Percentiles rank a stretch among this genome's conserved stretches.
phyloP scores from a whole-genome alignment of 192 early-diverging fungal species.

The Chytriomyces sp. region DNA sequence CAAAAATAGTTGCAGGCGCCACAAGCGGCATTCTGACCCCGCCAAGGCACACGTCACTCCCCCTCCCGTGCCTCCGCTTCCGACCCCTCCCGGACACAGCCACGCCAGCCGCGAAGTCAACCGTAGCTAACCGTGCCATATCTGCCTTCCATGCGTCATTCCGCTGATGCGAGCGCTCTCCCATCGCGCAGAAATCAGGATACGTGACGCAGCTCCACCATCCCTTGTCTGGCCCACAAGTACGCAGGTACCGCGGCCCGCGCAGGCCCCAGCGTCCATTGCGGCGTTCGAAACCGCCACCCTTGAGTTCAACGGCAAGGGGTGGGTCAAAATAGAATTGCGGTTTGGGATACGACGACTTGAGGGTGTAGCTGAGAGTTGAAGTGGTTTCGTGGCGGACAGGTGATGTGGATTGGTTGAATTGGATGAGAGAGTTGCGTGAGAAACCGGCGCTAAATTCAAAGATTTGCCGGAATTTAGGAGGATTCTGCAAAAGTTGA shows the following conservation, averaged over 20 bases:
- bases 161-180: too few relatives aligned
- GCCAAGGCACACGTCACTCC: background rate
- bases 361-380: background rate
- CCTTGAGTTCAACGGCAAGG: constrained; percentile 15
- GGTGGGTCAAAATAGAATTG: constrained; percentile 23
- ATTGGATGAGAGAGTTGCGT: background rate
- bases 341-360: background rate
- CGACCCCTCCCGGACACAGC: background rate
- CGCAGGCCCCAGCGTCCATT: constrained; percentile 16
- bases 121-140: background rate
- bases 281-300: constrained; percentile 18
- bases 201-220: constrained; percentile 10
- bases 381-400: background rate
- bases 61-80: background rate
- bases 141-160: background rate
- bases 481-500: background rate
- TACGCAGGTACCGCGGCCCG: constrained; percentile 14
- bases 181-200: constrained; percentile 1
- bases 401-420: constrained; percentile 6
- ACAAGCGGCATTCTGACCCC: background rate
- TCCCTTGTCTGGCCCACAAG: constrained; percentile 9
- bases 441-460: constrained; percentile 18
- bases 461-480: background rate
- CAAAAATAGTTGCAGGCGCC: background rate
- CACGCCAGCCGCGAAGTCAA: background rate